Percentiles rank a stretch among this genome's conserved stretches.
phyloP scores from a whole-genome alignment of 176 grass and related monocot genomes.

The Triticum timopheevii region DNA sequence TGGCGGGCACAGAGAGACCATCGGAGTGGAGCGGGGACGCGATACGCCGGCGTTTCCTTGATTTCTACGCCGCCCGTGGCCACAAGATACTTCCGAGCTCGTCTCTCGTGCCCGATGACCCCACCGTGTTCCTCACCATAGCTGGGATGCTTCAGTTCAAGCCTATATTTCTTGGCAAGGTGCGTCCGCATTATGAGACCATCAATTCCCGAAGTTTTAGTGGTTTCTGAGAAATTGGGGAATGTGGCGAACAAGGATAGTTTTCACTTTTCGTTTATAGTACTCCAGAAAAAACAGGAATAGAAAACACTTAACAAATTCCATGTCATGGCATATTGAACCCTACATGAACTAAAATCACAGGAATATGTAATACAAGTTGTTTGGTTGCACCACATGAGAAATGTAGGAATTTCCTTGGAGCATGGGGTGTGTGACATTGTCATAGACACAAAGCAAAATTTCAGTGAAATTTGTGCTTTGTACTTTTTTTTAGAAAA shows the following conservation, averaged over 20 bases:
- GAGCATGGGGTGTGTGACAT: neutral
- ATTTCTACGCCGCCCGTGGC: conserved; percentile 75
- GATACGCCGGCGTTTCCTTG: conserved; percentile 76
- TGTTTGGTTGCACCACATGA: neutral
- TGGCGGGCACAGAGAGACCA: neutral
- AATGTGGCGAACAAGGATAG: neutral
- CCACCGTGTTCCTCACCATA: conserved; percentile 87
- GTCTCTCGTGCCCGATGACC: conserved; percentile 90
- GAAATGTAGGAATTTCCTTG: neutral
- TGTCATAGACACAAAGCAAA: neutral
- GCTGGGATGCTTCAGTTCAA: conserved; percentile 99
- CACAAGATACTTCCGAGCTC: conserved; percentile 92
- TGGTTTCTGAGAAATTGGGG: neutral
- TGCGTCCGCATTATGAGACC: neutral
- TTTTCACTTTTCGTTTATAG: neutral
- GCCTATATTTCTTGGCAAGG: conserved; percentile 97
- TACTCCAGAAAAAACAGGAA: neutral
- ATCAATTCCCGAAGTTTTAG: neutral
- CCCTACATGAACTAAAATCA: neutral
- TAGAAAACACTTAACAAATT: neutral
- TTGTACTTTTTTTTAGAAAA: neutral
- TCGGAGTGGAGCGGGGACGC: conserved; percentile 58
- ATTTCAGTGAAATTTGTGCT: neutral
- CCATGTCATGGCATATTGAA: neutral
- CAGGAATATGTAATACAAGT: neutral